Evolutionary conservation across 2,329 filamentous ascomycete genomes (phyloP).

Genomic region (Aureobasidium sp.): DNA sequence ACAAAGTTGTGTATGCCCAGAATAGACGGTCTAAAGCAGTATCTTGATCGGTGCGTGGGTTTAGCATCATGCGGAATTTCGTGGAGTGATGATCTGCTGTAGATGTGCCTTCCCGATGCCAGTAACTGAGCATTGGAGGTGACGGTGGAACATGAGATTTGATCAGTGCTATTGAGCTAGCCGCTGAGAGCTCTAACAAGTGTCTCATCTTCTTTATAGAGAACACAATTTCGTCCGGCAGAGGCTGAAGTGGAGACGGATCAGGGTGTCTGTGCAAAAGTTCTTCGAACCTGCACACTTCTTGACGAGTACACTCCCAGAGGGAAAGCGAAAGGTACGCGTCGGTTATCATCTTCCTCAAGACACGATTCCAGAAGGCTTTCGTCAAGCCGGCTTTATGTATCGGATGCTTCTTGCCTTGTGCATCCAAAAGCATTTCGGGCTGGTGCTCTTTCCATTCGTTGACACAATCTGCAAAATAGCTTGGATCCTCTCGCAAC

Average conservation of each 20-base stretch:
- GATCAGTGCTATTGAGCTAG: constrained; percentile 23
- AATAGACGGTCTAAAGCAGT: constrained; percentile 1
- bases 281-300: not conserved
- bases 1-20: not conserved
- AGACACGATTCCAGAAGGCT: constrained; percentile 18
- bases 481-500: constrained; percentile 53
- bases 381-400: constrained; percentile 1
- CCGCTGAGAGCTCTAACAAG: constrained; percentile 5
- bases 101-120: constrained; percentile 19
- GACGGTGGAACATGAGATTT: constrained; percentile 36
- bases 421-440: constrained; percentile 37
- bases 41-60: not conserved
- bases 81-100: not conserved
- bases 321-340: constrained; percentile 19
- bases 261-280: not conserved
- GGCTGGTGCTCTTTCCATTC: constrained; percentile 43
- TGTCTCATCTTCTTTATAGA: not conserved
- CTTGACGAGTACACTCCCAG: constrained; percentile 20
- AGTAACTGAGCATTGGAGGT: constrained; percentile 23
- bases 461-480: constrained; percentile 43
- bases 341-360: constrained; percentile 19
- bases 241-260: not conserved
- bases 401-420: constrained; percentile 27
- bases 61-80: not conserved
- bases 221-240: not conserved